Base-by-base conservation (phyloP, 2,329 filamentous ascomycete genomes). In the Atkinsonella texensis region DNA sequence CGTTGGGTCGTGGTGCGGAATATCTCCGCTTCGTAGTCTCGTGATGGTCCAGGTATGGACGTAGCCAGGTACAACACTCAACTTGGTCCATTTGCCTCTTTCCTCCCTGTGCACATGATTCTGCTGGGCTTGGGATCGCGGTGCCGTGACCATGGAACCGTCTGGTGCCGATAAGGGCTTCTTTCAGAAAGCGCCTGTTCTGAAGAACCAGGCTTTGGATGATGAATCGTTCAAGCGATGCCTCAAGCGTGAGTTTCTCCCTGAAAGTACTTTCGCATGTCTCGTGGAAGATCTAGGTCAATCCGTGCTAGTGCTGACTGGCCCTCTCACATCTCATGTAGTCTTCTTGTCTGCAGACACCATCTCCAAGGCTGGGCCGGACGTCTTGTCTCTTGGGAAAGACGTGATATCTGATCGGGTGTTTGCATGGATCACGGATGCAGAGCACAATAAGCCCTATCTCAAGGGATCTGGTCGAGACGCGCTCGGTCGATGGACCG, bases 391-490 rank as follows among this genome's bases (percentile, higher is more conserved):
- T 9, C 70, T 83, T 32, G 78, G 73, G 43, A 64, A 73, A 17
- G 70, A 76, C 31, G 76, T 81, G 10, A 64, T 85, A 23, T 72
- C 74, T 0, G 71, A 74, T 18, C 62, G 72, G 45, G 67, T 82
- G n/a, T 74, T 85, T 44, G 62, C 72, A 55, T 79, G 73, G 66
- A 64, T 84, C 17, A 76, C 77, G 0, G 80, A 87, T 61, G 78
- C 84, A 0, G 84, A 88, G 63, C 73, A 69, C 42, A 82, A 85
- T 55, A 74, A 77, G 44, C 83, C 83, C 0, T 79, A 80, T 33
- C 65, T 87, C 8, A 70, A 68, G 46, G 75, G 75, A 3, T 73
- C 73, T 42, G 75, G 79, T 1, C 71, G 79, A 11, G 77, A 83
- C 59, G 76, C 77, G 0, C 85, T 85, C 62, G 83, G 84, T 1